phyloP scores from a whole-genome alignment of 495 filamentous ascomycete species.

The Neurospora sp. region DNA sequence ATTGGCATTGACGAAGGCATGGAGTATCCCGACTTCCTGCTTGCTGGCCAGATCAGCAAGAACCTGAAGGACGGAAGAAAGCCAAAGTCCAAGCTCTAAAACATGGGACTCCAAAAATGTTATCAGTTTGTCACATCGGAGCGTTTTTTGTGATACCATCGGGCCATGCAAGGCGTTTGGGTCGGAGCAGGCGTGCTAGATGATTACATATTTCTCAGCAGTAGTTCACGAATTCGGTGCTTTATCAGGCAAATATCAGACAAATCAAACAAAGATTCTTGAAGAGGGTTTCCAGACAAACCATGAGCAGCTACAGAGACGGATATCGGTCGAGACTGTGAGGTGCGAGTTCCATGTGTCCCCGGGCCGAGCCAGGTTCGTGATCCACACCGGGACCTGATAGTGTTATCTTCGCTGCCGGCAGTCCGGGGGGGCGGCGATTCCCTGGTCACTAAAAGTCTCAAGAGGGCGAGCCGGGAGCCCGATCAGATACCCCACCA shows the following conservation, averaged over 20 bases:
- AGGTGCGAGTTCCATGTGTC: not conserved
- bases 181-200: not conserved
- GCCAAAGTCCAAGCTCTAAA: constrained; percentile 31
- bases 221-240: not conserved
- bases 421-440: not conserved
- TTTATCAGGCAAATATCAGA: not conserved
- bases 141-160: not conserved
- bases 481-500: not conserved
- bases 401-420: not conserved
- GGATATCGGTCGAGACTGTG: not conserved
- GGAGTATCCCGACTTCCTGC: constrained; percentile 36
- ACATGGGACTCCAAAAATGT: not conserved
- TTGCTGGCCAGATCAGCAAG: constrained; percentile 31
- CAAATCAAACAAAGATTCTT: not conserved
- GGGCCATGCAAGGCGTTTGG: not conserved
- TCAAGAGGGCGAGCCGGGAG: not conserved
- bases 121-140: not conserved
- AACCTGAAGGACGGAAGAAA: constrained; percentile 31
- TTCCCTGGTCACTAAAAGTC: not conserved
- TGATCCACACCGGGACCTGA: not conserved
- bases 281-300: not conserved
- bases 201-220: not conserved
- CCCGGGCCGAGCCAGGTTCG: not conserved
- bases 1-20: constrained; percentile 37
- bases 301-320: not conserved